Evolutionary conservation across 768 basidiomycete genomes (phyloP).

Genomic region (Terana coerulea): DNA sequence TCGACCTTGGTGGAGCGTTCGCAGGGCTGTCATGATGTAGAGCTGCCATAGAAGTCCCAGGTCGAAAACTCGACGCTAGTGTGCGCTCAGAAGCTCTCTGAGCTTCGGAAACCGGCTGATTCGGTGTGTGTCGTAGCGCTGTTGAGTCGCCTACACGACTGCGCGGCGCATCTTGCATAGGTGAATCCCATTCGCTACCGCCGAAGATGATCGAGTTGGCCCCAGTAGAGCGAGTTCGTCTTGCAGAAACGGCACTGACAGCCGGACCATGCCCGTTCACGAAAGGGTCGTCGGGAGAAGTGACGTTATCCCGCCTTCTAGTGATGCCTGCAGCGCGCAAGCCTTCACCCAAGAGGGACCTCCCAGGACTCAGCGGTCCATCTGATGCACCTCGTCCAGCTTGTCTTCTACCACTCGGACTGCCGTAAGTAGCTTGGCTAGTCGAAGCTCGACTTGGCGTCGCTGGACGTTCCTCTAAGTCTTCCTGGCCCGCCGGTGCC

Average conservation of each 20-base stretch:
- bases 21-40: constrained; percentile 24
- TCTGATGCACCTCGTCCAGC: constrained; percentile 59
- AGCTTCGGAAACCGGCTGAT: no score
- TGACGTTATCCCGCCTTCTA: constrained; percentile 27
- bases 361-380: constrained; percentile 50
- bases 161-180: constrained; percentile 2
- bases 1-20: constrained; percentile 31
- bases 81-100: no score
- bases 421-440: constrained; percentile 4
- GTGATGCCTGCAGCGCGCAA: constrained; percentile 68
- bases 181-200: constrained; percentile 13
- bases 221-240: constrained; percentile 23
- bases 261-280: constrained; percentile 11
- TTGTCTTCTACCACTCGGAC: constrained; percentile 45
- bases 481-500: constrained; percentile 15
- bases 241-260: background rate
- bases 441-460: constrained; percentile 7
- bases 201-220: constrained; percentile 17
- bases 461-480: constrained; percentile 24
- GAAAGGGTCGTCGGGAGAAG: constrained; percentile 37
- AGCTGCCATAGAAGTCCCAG: constrained; percentile 35
- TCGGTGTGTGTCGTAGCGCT: no score
- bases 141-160: constrained; percentile 16
- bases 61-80: no score
- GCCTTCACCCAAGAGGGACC: constrained; percentile 64